These are phyloP conservation scores for Diaporthe batatas DNA, from an alignment of 2,329 filamentous ascomycete species.

Conservation along the genomic window DNA sequence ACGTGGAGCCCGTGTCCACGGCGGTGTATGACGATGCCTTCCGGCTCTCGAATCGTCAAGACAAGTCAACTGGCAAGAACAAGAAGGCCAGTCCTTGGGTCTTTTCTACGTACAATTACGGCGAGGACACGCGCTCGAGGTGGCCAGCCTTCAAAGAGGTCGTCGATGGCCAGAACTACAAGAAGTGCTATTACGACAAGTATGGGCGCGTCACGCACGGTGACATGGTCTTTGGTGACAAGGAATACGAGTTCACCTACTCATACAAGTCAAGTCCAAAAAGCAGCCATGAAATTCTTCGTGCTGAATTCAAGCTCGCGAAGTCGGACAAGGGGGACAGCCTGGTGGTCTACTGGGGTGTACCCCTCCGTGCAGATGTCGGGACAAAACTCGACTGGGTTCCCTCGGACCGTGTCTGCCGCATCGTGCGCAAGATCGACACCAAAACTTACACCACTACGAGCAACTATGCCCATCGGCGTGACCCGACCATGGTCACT, in stretches of 20 bases:
- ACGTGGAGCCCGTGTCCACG: constrained; percentile 44
- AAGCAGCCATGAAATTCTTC: constrained; percentile 51
- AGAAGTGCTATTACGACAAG: constrained; percentile 52
- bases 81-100: constrained; percentile 41
- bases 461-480: constrained; percentile 53
- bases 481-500: constrained; percentile 53
- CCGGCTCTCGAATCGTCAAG: constrained; percentile 47
- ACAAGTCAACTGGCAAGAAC: constrained; percentile 41
- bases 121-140: constrained; percentile 41
- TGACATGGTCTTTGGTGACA: constrained; percentile 47
- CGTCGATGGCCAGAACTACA: constrained; percentile 43
- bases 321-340: constrained; percentile 44
- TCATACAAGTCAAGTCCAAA: constrained; percentile 53
- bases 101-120: constrained; percentile 48
- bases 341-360: constrained; percentile 54
- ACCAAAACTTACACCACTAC: constrained; percentile 49
- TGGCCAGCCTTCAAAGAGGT: constrained; percentile 49
- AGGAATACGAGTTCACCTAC: constrained; percentile 52
- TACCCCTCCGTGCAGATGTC: constrained; percentile 46
- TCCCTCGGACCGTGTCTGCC: constrained; percentile 53
- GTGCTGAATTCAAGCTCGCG: constrained; percentile 49
- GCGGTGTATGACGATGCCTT: constrained; percentile 49
- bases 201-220: constrained; percentile 52
- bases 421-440: constrained; percentile 49
- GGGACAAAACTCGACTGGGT: constrained; percentile 51